phyloP scores from a whole-genome alignment of 2,329 filamentous ascomycete genomes.

The Aureobasidium subglaciale region DNA sequence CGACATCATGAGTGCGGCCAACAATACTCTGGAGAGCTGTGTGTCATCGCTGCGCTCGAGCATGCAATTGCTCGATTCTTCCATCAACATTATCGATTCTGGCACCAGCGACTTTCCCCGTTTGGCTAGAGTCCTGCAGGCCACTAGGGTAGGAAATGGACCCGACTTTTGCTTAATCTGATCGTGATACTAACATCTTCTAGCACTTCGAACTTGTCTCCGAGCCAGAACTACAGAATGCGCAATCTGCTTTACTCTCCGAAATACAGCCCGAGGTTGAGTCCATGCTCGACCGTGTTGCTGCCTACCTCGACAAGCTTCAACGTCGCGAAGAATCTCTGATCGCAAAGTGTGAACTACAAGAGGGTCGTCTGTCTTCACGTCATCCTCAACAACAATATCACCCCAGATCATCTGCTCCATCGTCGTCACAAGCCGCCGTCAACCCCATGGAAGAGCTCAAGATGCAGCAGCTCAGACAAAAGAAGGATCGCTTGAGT shows the following conservation, averaged over 20 bases:
- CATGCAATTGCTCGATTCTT: conserved; percentile 55
- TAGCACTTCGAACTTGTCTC: conserved; percentile 92
- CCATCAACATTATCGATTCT: conserved; percentile 54
- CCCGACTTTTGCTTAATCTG: not conserved
- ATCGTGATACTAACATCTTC: not conserved
- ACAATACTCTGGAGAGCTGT: conserved; percentile 51
- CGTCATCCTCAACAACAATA: conserved; percentile 20
- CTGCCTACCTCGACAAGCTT: conserved; percentile 73
- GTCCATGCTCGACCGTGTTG: conserved; percentile 71
- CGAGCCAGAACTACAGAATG: conserved; percentile 71
- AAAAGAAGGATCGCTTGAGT: conserved; percentile 77
- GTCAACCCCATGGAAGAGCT: conserved; percentile 44
- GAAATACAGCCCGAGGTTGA: conserved; percentile 85
- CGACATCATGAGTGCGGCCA: conserved; percentile 17
- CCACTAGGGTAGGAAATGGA: conserved; percentile 45
- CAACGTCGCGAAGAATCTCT: conserved; percentile 76
- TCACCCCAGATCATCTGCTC: conserved; percentile 13
- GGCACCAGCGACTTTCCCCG: conserved; percentile 59
- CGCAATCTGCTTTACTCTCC: conserved; percentile 75
- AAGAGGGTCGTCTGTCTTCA: conserved; percentile 61
- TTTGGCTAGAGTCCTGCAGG: conserved; percentile 55
- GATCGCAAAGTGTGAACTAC: conserved; percentile 73
- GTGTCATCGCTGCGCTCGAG: conserved; percentile 55
- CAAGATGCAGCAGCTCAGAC: conserved; percentile 61
- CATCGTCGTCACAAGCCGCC: not conserved